A percentile compares a stretch with the other conserved stretches of the same genome.
Evolutionary conservation across 805 yeast species (phyloP).

Genomic region (Kregervanrija pseudodelftensis): DNA sequence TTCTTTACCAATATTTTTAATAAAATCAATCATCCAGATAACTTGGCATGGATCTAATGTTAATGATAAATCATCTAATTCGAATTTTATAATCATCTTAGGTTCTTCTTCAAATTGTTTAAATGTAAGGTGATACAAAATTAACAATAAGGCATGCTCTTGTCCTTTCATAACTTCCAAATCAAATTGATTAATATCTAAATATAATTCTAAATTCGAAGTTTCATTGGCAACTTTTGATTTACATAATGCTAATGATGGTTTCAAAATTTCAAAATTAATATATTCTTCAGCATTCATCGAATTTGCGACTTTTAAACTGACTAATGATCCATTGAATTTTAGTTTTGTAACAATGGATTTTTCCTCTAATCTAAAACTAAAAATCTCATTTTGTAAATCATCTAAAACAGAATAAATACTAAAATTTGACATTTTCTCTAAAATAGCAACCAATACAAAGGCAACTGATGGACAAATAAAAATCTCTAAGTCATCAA

Average conservation of each 20-base stretch:
- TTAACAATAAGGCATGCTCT: conserved; percentile 7
- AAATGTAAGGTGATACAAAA: conserved; percentile 2
- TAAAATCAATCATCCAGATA: conserved; percentile 14
- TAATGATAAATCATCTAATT: conserved; percentile 12
- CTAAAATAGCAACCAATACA: conserved; percentile 24
- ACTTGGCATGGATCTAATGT: conserved; percentile 16
- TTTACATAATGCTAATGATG: conserved; percentile 28
- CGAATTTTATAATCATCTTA: conserved; percentile 7
- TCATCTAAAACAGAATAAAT: conserved; percentile 51
- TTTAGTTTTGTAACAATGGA: conserved; percentile 37
- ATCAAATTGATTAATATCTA: conserved; percentile 9
- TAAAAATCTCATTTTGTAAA: conserved; percentile 54
- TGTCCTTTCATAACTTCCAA: conserved; percentile 7
- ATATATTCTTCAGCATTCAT: conserved; percentile 18
- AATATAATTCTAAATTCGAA: conserved; percentile 3
- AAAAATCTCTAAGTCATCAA: conserved; percentile 43
- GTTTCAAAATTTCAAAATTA: conserved; percentile 28
- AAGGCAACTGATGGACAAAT: conserved; percentile 33
- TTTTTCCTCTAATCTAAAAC: conserved; percentile 5
- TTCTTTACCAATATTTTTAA: conserved; percentile 2
- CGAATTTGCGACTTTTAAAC: conserved; percentile 16
- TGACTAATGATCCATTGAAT: conserved; percentile 39
- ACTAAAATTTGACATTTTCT: conserved; percentile 33
- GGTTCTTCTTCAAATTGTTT: conserved; percentile 3
- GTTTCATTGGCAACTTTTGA: conserved; percentile 8